Evolutionary conservation across 371 early-diverging fungal species (phyloP).

Genomic region (Mortierella sp.): DNA sequence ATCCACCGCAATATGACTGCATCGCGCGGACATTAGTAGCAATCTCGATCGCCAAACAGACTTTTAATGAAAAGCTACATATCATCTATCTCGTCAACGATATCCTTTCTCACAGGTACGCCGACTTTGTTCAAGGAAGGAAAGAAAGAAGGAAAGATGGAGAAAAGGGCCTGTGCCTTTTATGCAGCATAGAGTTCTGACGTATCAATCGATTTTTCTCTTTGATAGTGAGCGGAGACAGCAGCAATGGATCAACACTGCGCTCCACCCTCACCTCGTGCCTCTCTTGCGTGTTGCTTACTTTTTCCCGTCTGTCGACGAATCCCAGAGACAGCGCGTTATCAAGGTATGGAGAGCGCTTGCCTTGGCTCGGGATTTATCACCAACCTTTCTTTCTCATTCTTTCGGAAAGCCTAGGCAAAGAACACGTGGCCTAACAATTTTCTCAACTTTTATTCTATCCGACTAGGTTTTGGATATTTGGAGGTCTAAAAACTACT

Average conservation of each 20-base stretch:
- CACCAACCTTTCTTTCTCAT: too few species aligned
- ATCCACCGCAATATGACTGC: conserved; percentile 54
- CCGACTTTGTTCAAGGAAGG: neutral
- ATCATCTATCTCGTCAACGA: conserved; percentile 70
- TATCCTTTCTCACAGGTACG: conserved; percentile 67
- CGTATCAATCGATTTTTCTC: neutral
- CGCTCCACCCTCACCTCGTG: conserved; percentile 61
- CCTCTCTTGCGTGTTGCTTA: conserved; percentile 65
- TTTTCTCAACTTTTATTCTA: neutral
- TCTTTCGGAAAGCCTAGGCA: too few species aligned
- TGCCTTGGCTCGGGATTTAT: too few species aligned
- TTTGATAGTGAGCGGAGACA: conserved; percentile 60
- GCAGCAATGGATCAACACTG: conserved; percentile 64
- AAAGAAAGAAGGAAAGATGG: neutral
- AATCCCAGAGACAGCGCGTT: conserved; percentile 60
- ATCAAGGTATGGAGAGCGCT: conserved; percentile 58
- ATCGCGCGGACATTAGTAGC: conserved; percentile 59
- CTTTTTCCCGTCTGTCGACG: conserved; percentile 56
- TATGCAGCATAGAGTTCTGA: neutral
- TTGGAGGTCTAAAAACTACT: conserved; percentile 64
- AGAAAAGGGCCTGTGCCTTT: neutral
- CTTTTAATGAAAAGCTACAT: conserved; percentile 67
- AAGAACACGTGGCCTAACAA: too few species aligned
- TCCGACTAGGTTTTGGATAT: conserved; percentile 61
- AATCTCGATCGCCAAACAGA: conserved; percentile 55